Conservation (phyloP, 768 basidiomycete species). For the Suillus clintonianus region DNA sequence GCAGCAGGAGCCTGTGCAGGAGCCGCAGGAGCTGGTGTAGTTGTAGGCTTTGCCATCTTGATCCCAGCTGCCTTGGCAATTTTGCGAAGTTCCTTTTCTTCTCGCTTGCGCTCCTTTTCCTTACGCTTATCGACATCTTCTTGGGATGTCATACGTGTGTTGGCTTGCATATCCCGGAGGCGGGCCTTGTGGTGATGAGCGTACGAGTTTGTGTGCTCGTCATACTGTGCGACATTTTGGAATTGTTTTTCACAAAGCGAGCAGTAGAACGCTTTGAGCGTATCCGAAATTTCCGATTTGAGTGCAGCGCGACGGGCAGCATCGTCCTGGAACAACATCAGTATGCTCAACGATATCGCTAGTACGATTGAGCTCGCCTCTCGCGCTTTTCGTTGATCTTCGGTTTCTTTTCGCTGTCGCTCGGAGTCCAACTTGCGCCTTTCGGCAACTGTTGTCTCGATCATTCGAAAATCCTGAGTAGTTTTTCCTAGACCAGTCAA, state of each 20-base stretch:
- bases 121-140: slow-evolving; percentile 75
- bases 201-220: slow-evolving; percentile 89
- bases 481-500: slow-evolving; percentile 78
- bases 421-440: slow-evolving; percentile 81
- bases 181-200: slow-evolving; percentile 86
- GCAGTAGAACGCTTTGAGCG: slow-evolving; percentile 79
- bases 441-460: slow-evolving; percentile 82
- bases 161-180: slow-evolving; percentile 79
- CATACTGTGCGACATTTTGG: slow-evolving; percentile 82
- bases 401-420: slow-evolving; percentile 76
- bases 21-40: slow-evolving; percentile 21
- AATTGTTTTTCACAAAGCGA: slow-evolving; percentile 86
- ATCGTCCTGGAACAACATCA: slow-evolving; percentile 44
- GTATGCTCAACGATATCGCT: not conserved
- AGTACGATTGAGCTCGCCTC: slow-evolving; percentile 50
- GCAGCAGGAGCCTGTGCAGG: slow-evolving; percentile 19
- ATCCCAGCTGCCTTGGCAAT: slow-evolving; percentile 82
- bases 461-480: slow-evolving; percentile 79
- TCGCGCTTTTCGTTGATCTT: slow-evolving; percentile 70
- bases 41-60: slow-evolving; percentile 49
- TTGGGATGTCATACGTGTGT: slow-evolving; percentile 61
- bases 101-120: slow-evolving; percentile 83
- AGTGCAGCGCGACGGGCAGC: slow-evolving; percentile 69
- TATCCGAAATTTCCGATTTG: slow-evolving; percentile 65
- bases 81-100: slow-evolving; percentile 84